Base-by-base conservation (phyloP, 1,284 basidiomycete genomes). In the Ceratobasidium sp. region DNA sequence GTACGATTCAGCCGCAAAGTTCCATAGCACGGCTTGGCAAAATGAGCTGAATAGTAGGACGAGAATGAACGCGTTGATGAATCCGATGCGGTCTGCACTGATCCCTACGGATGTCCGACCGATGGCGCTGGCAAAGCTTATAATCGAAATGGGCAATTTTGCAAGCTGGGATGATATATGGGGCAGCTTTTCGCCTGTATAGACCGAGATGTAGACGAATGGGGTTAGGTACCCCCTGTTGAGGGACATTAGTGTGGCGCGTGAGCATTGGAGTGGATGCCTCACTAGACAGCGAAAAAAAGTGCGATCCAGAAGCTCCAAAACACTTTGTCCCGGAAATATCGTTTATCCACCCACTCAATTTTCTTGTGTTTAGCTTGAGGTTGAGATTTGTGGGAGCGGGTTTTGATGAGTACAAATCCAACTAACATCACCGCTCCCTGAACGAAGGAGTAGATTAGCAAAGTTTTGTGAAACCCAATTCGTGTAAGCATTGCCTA, bases 21-120 rank as follows among this genome's bases (percentile, higher is more conserved):
- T 80, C 82, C 82, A 82, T 20, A 78, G 55, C 27, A 81, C 67
- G 44, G 81, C 79, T 38, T 82, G 82, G 14, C 78, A 57, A 33
- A 80, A 66, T 3, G 80, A 81, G n/a, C 80, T 78, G 41, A 82
- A 62, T 20, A 80, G 65, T 16, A 82, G 73, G 38, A 78, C 75
- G 50, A 80, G 55, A 14, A 81, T 79, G 30, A 81, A 79, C n/a
- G 80, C 80, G 55, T 81, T 80, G 27, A 79, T 74, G 18, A 80
- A 77, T 27, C 80, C 81, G 20, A 81, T 77, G 33, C 78, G 75
- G 69, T 81, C 80, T 23, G 80, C 81, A 6, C 79, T 65, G 30
- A 79, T 50, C 5, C 80, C 81, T 23, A 79, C 79, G 20, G 68
- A 66, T n/a, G 79, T 75, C 2, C 81, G 79, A 3, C 81, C 81